Percentiles rank a stretch among this genome's conserved stretches.
These are phyloP conservation scores for Lobosporangium transversale DNA, from an alignment of 192 early-diverging fungal genomes.

Conservation along the genomic window DNA sequence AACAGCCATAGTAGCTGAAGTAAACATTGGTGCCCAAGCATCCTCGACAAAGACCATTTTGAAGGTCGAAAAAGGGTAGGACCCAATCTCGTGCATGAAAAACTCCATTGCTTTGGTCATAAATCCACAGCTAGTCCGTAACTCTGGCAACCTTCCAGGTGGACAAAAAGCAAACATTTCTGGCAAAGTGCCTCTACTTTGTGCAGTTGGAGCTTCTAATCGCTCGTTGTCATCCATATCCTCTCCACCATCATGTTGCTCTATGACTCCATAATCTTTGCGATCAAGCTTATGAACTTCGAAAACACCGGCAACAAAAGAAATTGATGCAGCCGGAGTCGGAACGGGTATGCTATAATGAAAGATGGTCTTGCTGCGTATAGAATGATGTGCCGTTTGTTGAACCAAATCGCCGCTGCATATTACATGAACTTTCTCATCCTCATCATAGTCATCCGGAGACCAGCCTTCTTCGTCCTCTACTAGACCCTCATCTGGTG, in stretches of 20 bases:
- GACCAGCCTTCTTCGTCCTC: conserved; percentile 49
- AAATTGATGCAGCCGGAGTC: conserved; percentile 75
- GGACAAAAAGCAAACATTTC: conserved; percentile 79
- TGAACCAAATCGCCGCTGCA: conserved; percentile 78
- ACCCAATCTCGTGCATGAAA: conserved; percentile 87
- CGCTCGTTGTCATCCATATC: conserved; percentile 11
- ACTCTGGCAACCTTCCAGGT: conserved; percentile 68
- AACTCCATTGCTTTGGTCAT: conserved; percentile 78
- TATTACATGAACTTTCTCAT: conserved; percentile 64
- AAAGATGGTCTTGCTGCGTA: conserved; percentile 68
- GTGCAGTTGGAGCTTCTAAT: conserved; percentile 15
- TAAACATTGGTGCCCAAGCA: conserved; percentile 67
- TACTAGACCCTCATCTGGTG: conserved; percentile 27
- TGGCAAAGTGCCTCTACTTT: conserved; percentile 44
- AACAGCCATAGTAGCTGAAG: conserved; percentile 86
- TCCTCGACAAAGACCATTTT: conserved; percentile 93
- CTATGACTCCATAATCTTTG: conserved; percentile 30
- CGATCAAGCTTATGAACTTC: conserved; percentile 40
- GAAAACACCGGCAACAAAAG: conserved; percentile 71
- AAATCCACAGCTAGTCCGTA: conserved; percentile 46
- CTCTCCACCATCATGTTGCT: conserved; percentile 18
- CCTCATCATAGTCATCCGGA: conserved; percentile 57
- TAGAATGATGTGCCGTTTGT: conserved; percentile 67
- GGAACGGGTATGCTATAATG: conserved; percentile 75
- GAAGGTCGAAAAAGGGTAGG: conserved; percentile 86